These are phyloP conservation scores for Lepidium didymum DNA, from an alignment of 345 rosid genomes.

Conservation along the genomic window DNA sequence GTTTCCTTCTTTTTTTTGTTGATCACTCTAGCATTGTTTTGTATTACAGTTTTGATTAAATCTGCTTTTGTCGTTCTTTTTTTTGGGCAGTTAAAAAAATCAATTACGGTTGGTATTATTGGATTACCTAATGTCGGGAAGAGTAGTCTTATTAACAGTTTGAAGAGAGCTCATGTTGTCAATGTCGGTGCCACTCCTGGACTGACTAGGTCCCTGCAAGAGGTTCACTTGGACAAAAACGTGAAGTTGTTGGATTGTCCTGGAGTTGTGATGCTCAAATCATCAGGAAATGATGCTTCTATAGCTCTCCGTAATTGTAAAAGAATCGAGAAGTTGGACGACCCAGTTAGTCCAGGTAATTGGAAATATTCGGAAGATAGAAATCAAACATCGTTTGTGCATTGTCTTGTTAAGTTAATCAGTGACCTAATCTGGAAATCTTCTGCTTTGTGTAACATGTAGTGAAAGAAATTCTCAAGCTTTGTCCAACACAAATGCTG, in stretches of 20 bases:
- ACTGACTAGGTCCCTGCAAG: slow-evolving; percentile 86
- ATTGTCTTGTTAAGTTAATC: background rate
- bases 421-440: slow-evolving; percentile 8
- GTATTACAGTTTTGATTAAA: background rate
- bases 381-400: background rate
- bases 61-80: slow-evolving; percentile 1
- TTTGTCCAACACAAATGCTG: slow-evolving; percentile 55
- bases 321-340: slow-evolving; percentile 92
- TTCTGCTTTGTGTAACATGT: slow-evolving; percentile 16
- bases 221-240: slow-evolving; percentile 89
- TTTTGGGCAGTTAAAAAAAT: slow-evolving; percentile 67
- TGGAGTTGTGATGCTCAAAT: slow-evolving; percentile 94
- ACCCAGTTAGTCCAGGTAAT: slow-evolving; percentile 89
- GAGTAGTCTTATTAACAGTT: slow-evolving; percentile 97
- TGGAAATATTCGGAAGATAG: background rate
- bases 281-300: slow-evolving; percentile 58
- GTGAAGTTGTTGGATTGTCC: slow-evolving; percentile 93
- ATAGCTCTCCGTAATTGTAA: slow-evolving; percentile 91
- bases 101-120: slow-evolving; percentile 85
- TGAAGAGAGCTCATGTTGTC: slow-evolving; percentile 87
- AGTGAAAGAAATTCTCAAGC: slow-evolving; percentile 91
- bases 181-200: slow-evolving; percentile 98
- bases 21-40: background rate
- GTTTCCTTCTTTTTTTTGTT: background rate
- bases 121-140: slow-evolving; percentile 98